Evolutionary conservation across 1,284 basidiomycete genomes (phyloP), one percentile per base, ranked within the genome.

Genomic region (Meira nashicola): DNA sequence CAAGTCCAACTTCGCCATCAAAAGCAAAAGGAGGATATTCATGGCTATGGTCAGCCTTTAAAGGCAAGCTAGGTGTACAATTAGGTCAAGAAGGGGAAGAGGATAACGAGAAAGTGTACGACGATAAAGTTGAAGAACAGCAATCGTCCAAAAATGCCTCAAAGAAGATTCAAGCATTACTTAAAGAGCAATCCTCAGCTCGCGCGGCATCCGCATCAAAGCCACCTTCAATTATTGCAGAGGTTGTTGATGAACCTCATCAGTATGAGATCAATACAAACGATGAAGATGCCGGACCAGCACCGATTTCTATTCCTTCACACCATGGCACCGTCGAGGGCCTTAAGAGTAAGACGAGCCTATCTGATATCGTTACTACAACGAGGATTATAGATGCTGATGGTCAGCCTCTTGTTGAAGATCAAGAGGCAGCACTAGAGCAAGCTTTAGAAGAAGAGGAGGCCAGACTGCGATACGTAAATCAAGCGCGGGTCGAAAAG

Each of bases 401-500:
- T 14, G 46, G 25, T 19, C 25, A n/a, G 46, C n/a, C 14, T 14
- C 2, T 14, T 48, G 17, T n/a, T 7, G 25, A n/a, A 40, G 70
- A 73, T 40, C 70, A 71, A 39, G 70, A 73, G 8, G 66, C 69
- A 0, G 68, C 68, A 44, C 28, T 33, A 4, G 70, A 73, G 48
- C 67, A 65, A 53, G 64, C 67, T 38, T 57, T 69, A 10, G 71
- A 73, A 40, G 69, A 71, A 39, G 71, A 73, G 40, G 71, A 71
- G 53, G 67, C 70, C 23, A 60, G 63, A 2, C 63, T 66, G 11
- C 53, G 64, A 17, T 73, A 67, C 21, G 71, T 69, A 1, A 71
- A 72, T 55, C 59, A 68, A 9, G 71, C 71, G 2, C 67, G 73
- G 47, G 67, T 72, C 28, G 68, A 72, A 57, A 71, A 74, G 63